These are phyloP conservation scores for Starmera caribaea DNA, from an alignment of 805 yeast genomes.

Conservation along the genomic window DNA sequence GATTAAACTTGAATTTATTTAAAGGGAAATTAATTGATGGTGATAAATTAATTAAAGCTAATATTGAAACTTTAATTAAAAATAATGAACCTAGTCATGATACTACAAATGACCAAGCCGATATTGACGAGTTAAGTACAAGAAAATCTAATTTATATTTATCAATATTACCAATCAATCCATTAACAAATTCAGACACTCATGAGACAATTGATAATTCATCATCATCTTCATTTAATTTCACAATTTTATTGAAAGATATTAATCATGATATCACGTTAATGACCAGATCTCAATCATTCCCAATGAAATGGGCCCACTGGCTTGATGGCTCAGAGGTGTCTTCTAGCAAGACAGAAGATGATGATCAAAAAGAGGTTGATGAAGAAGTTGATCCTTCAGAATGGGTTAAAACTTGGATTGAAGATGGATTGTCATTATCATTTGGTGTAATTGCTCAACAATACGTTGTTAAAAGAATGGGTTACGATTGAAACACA, in stretches of 20 bases:
- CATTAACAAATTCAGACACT: slow-evolving; percentile 13
- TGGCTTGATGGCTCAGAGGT: slow-evolving; percentile 52
- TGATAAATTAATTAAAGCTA: slow-evolving; percentile 81
- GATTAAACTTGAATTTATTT: slow-evolving; percentile 52
- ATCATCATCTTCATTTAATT: slow-evolving; percentile 50
- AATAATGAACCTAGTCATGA: slow-evolving; percentile 21
- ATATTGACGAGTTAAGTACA: slow-evolving; percentile 12
- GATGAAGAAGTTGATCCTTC: slow-evolving; percentile 63
- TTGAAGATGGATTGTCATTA: slow-evolving; percentile 67
- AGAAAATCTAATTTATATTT: slow-evolving; percentile 45
- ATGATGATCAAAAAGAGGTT: slow-evolving; percentile 20
- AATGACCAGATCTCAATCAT: slow-evolving; percentile 75
- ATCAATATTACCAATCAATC: slow-evolving; percentile 56
- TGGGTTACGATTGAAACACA: slow-evolving; percentile 37
- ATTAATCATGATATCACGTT: slow-evolving; percentile 67
- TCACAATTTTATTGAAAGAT: slow-evolving; percentile 70
- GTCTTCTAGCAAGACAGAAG: slow-evolving; percentile 6
- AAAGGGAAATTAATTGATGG: slow-evolving; percentile 75
- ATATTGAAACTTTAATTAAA: slow-evolving; percentile 65
- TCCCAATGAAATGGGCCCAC: slow-evolving; percentile 84
- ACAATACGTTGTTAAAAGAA: slow-evolving; percentile 80
- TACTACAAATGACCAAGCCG: slow-evolving; percentile 12
- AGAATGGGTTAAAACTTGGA: slow-evolving; percentile 76
- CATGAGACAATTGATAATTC: slow-evolving; percentile 27
- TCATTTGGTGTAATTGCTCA: slow-evolving; percentile 86